phyloP scores from a whole-genome alignment of 1,284 basidiomycete genomes.

The Meira miltonrushii region DNA sequence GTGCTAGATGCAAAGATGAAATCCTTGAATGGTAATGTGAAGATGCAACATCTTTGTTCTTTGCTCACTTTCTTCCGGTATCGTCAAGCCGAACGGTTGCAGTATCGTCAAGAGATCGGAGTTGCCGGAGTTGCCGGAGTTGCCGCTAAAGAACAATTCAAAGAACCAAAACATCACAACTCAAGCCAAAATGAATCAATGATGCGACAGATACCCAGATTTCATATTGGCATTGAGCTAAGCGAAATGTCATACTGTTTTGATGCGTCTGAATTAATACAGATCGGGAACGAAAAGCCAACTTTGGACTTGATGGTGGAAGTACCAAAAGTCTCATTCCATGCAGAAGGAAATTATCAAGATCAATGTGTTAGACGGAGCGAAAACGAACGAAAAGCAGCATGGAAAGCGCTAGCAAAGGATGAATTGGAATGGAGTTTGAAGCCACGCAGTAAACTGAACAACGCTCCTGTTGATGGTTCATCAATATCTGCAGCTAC shows the following conservation, averaged over 20 bases:
- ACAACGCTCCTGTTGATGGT: too few species aligned
- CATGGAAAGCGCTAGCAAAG: conserved; percentile 33
- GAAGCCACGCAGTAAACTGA: not conserved
- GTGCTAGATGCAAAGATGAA: conserved; percentile 26
- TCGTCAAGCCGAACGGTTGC: not conserved
- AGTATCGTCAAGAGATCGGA: not conserved
- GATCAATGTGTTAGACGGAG: conserved; percentile 34
- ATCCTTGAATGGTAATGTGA: conserved; percentile 24
- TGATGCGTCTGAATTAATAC: conserved; percentile 14
- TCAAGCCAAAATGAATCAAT: too few species aligned
- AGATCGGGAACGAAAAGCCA: not conserved
- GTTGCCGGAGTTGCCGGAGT: not conserved
- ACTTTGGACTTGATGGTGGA: conserved; percentile 20
- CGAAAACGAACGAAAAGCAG: conserved; percentile 24
- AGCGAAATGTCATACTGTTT: conserved; percentile 24
- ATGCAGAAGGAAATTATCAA: conserved; percentile 27
- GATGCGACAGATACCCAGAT: conserved; percentile 16
- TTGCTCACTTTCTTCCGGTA: conserved; percentile 14
- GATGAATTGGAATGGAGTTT: conserved; percentile 36
- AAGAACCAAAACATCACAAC: conserved; percentile 5
- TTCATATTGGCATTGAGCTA: conserved; percentile 26
- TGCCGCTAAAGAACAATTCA: not conserved
- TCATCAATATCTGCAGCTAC: too few species aligned
- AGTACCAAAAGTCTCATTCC: conserved; percentile 24
- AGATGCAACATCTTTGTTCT: conserved; percentile 15